Evolutionary conservation across 202 grass and related monocot genomes (phyloP).

Genomic region (Dendrocalamus latiflorus): DNA sequence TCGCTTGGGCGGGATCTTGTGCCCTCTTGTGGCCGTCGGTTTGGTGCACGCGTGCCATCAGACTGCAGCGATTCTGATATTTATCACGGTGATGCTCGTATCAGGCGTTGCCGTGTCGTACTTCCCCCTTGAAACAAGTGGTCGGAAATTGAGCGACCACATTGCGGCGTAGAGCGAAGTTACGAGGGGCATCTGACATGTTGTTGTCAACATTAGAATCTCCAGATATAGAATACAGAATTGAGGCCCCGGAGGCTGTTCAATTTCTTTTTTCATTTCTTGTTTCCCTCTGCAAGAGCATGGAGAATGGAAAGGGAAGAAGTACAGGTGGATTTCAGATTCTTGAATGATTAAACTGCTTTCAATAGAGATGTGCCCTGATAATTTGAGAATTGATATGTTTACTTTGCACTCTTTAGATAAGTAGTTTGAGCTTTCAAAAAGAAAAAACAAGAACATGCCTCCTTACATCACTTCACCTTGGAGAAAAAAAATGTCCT

Average conservation of each 20-base stretch:
- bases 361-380: neutral
- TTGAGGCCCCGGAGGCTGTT: neutral
- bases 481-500: neutral
- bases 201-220: neutral
- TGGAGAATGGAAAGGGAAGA: conserved; percentile 9
- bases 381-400: neutral
- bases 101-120: conserved; percentile 47
- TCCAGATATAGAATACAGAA: conserved; percentile 9
- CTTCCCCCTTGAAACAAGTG: conserved; percentile 80
- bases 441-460: neutral
- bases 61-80: conserved; percentile 56
- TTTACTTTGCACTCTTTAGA: neutral
- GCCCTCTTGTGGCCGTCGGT: conserved; percentile 72
- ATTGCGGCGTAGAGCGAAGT: conserved; percentile 27
- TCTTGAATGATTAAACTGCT: neutral
- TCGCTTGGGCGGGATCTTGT: conserved; percentile 76
- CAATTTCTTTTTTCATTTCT: neutral
- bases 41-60: conserved; percentile 79
- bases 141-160: conserved; percentile 69
- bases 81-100: conserved; percentile 63
- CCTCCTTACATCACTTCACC: neutral
- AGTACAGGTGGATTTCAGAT: neutral
- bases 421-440: neutral
- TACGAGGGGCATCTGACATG: neutral
- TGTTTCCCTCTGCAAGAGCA: neutral